Percentiles rank a stretch among this genome's conserved stretches.
Conservation (phyloP, 768 basidiomycete genomes). For the Lentinula sp. region DNA sequence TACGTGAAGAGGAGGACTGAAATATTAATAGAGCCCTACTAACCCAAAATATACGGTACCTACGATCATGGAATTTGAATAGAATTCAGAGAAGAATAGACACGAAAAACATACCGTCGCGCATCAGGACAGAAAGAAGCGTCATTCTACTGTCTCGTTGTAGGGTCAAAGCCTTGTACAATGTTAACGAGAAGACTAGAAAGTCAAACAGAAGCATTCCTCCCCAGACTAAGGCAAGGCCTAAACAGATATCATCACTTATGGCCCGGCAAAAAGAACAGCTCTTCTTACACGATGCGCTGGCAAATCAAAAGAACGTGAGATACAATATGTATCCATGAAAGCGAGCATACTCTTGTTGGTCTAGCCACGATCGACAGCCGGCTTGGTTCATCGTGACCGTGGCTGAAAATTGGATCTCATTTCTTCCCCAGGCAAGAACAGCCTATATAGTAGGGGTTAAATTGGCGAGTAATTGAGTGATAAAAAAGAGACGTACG, state of each 20-base stretch:
- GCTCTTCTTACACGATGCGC: background rate
- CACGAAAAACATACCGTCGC: constrained; percentile 11
- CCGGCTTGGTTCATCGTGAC: background rate
- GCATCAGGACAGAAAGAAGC: constrained; percentile 9
- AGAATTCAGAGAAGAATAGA: background rate
- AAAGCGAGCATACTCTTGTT: background rate
- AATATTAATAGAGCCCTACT: background rate
- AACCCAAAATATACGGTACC: constrained; percentile 3
- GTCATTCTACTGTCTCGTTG: background rate
- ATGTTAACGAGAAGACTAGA: constrained; percentile 14
- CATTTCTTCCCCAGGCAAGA: background rate
- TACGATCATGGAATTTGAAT: background rate
- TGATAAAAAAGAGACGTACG: background rate
- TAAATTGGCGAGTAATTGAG: background rate
- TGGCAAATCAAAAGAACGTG: background rate
- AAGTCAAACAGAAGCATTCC: constrained; percentile 15
- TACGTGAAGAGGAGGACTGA: background rate
- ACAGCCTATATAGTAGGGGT: background rate
- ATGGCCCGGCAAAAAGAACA: background rate
- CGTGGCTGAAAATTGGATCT: background rate
- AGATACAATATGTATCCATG: background rate
- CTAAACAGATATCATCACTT: background rate
- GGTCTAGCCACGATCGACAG: background rate
- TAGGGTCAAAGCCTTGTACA: constrained; percentile 11
- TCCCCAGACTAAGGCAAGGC: constrained; percentile 12